Base-by-base conservation (phyloP, 192 early-diverging fungal genomes). In the Entomortierella chlamydospora region DNA sequence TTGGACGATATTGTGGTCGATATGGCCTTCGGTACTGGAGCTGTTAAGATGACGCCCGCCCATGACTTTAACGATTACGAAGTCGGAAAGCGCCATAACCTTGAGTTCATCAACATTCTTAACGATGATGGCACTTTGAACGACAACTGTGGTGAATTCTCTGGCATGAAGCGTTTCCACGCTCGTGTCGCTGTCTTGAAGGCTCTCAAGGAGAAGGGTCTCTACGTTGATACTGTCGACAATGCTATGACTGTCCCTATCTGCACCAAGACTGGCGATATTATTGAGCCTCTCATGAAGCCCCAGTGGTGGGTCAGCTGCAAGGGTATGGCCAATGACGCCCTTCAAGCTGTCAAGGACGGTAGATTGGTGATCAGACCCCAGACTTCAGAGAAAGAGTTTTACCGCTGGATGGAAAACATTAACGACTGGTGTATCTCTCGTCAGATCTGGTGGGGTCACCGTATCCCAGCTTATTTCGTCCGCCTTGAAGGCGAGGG, bases 371-470 rank as follows among this genome's bases (percentile, higher is more conserved):
- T 90, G 73, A 99, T 99, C 66, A 60, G 79, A 42, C 98, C 98
- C 45, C 84, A 89, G 72, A 84, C 90, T 15, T 95, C 95, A 7
- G 95, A 98, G 74, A 93, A 85, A 60, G 96, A 99, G 42, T 99
- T 93, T 95, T 99, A 95, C 92, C 86, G 90, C 64, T 98, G 97
- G 98, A 87, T 99, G 70, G 92, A 89, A 49, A 94, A 95, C 86
- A 95, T 96, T 78, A 94, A 97, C 71, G 97, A 98, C 82, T 99
- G 98, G 98, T 99, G 98, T 72, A 93, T 99, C 47, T 98, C 96
- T 13, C 93, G 98, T 64, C 98, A 99, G 84, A 88, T 99, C 54
- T 99, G 98, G 98, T 99, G 98, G 98, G 98, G 98, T 61, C 96
- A 98, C 70, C 92, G 94, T 70, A 86, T 98, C 25, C 98, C 98